Base-by-base conservation (phyloP, 176 grass and related monocot species). In the Triticum monococcum region DNA sequence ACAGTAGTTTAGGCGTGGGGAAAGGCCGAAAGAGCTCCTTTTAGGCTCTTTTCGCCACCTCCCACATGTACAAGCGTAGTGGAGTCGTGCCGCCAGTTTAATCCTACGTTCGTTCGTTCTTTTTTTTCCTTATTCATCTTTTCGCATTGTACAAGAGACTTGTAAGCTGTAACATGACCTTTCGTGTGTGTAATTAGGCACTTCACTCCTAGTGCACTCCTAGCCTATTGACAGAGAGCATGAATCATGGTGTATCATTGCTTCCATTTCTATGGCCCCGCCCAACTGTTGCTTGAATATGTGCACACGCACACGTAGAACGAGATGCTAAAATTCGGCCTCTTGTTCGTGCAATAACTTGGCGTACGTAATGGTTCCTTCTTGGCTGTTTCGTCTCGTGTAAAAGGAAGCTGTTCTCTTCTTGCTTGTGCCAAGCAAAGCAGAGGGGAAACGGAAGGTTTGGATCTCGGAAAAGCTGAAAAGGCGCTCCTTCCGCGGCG, bases 41-140 rank as follows among this genome's bases (percentile, higher is more conserved):
- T 88, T 84, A 91, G 76, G 81, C 85, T 84, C 85, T 72, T 88
- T 91, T 85, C 81, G 50, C 86, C 85, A 84, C 81, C 70, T 40
- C 70, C 89, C 81, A 40, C 79, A 62, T 81, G 85, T 81, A 88
- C 85, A 64, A 71, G 89, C 50, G 50, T 88, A 14, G 48, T 88
- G 85, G 77, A 67, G 60, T 17, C 57, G 79, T 83, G n/a, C 5
- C 79, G n/a, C 5, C 79, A 9, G 50, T 78, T 67, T 67, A 22
- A 3, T 26, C 8, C 1, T 54, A 33, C 3, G 23, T 72, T 20
- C 32, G 25, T 41, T 54, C 12, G 7, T 9, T 41, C 5, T 1
- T 43, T 73, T 1, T 22, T 4, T 22, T 5, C 25, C 8, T 26
- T 2, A 48, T 40, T 17, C 54, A 24, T 87, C 25, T 61, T 50